A percentile compares a stretch with the other conserved stretches of the same genome.
phyloP scores from a whole-genome alignment of 371 early-diverging fungal species.

The Catenaria anguillulae region DNA sequence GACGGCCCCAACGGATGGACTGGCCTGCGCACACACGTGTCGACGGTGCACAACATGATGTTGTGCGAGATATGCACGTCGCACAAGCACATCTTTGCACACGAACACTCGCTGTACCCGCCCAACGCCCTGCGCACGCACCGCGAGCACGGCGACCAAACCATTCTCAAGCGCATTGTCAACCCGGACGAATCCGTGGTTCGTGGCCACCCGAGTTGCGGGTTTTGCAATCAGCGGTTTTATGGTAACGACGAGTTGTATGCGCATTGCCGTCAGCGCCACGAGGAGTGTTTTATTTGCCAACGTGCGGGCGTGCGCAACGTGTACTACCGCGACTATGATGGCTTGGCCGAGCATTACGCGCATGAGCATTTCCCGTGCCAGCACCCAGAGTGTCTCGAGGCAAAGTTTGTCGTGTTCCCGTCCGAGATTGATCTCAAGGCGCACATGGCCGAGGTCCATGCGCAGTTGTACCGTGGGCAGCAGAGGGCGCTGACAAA shows the following conservation, averaged over 20 bases:
- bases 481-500: slow-evolving; percentile 22
- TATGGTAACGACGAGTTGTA: slow-evolving; percentile 80
- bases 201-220: slow-evolving; percentile 82
- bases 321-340: slow-evolving; percentile 70
- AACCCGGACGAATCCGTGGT: slow-evolving; percentile 43
- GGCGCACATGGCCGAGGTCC: slow-evolving; percentile 47
- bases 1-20: slow-evolving; percentile 57
- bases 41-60: slow-evolving; percentile 43
- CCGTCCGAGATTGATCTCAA: slow-evolving; percentile 74
- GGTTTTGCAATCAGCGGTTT: slow-evolving; percentile 64
- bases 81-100: slow-evolving; percentile 77
- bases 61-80: slow-evolving; percentile 65
- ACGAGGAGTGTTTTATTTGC: slow-evolving; percentile 89
- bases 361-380: slow-evolving; percentile 68
- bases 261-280: slow-evolving; percentile 81
- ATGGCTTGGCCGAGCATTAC: slow-evolving; percentile 68
- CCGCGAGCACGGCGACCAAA: slow-evolving; percentile 42
- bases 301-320: slow-evolving; percentile 48
- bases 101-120: slow-evolving; percentile 72
- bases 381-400: slow-evolving; percentile 61
- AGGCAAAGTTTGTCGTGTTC: slow-evolving; percentile 93
- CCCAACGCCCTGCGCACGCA: slow-evolving; percentile 50
- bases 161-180: slow-evolving; percentile 20
- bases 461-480: slow-evolving; percentile 19
- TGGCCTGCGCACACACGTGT: slow-evolving; percentile 66